Evolutionary conservation across 139 green algal genomes (phyloP).

Genomic region (Monoraphidium neglectum): DNA sequence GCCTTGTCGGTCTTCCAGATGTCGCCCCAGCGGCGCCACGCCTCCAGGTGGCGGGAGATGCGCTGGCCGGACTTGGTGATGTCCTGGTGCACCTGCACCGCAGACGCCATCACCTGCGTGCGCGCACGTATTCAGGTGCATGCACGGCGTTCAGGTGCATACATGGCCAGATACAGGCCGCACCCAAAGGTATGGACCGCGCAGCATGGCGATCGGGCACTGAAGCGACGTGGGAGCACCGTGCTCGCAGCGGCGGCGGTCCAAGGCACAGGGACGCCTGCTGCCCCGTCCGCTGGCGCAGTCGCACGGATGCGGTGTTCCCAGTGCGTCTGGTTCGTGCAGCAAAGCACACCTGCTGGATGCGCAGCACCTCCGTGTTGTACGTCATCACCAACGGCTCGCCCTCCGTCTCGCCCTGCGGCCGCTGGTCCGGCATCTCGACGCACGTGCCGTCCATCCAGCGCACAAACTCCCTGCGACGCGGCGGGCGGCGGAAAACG

Average conservation of each 20-base stretch:
- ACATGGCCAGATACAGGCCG: too few species aligned
- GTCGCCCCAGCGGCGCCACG: conserved; percentile 67
- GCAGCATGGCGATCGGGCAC: too few species aligned
- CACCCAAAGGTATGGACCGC: too few species aligned
- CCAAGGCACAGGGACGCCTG: too few species aligned
- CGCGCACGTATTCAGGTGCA: too few species aligned
- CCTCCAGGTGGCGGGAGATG: conserved; percentile 71
- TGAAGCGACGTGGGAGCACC: too few species aligned
- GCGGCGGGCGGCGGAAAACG: too few species aligned
- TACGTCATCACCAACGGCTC: conserved; percentile 28
- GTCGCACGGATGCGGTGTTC: too few species aligned
- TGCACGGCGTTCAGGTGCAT: too few species aligned
- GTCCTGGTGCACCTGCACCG: conserved; percentile 73
- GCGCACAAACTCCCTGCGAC: conserved; percentile 79
- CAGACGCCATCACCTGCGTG: conserved; percentile 40
- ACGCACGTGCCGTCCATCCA: conserved; percentile 95
- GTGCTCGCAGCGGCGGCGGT: too few species aligned
- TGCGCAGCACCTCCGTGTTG: conserved; percentile 29
- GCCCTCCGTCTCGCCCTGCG: conserved; percentile 28
- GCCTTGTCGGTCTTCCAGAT: conserved; percentile 88
- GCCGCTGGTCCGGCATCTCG: conserved; percentile 71
- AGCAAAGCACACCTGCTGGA: conserved; percentile 19
- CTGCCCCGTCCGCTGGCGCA: too few species aligned
- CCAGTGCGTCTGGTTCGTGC: too few species aligned
- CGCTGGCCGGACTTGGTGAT: conserved; percentile 59